A percentile compares a stretch with the other conserved stretches of the same genome.
Conservation (phyloP, 2,329 filamentous ascomycete genomes). For the Sporothrix brunneoviolacea region DNA sequence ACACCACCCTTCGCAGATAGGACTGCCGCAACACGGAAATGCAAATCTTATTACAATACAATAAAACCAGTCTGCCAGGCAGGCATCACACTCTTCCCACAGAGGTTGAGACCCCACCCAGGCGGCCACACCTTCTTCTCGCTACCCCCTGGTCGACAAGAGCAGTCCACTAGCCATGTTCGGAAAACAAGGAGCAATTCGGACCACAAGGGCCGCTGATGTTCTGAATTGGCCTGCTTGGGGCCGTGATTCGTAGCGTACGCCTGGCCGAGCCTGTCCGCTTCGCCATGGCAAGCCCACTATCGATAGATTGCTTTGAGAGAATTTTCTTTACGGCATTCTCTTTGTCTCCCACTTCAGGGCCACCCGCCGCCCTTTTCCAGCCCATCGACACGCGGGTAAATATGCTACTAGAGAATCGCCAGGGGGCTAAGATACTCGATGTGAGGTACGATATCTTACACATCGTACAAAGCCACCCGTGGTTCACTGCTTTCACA, state of each 20-base stretch:
- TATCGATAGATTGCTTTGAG: conserved; percentile 13
- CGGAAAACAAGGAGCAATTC: conserved; percentile 14
- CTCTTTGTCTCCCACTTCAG: not conserved
- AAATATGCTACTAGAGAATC: too few relatives aligned
- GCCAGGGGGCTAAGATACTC: too few relatives aligned
- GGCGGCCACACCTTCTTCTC: conserved; percentile 13
- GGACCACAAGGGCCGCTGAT: too few relatives aligned
- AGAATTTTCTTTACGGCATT: not conserved
- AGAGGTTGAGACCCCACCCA: conserved; percentile 11
- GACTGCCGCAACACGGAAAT: too few relatives aligned
- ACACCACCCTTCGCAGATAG: too few relatives aligned
- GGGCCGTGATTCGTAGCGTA: conserved; percentile 20
- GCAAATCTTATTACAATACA: too few relatives aligned
- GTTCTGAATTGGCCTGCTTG: conserved; percentile 10
- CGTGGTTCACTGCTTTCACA: too few relatives aligned
- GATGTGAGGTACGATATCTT: too few relatives aligned
- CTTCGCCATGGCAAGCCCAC: conserved; percentile 1
- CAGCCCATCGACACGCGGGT: not conserved
- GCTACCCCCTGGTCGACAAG: not conserved
- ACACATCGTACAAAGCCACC: too few relatives aligned
- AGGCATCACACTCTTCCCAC: not conserved
- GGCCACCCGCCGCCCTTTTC: not conserved
- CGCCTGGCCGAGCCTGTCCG: conserved; percentile 7
- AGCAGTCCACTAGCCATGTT: conserved; percentile 16
- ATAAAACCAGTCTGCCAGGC: not conserved